These are phyloP conservation scores for Xylaria sp. DNA, from an alignment of 2,329 filamentous ascomycete genomes.

Conservation along the genomic window DNA sequence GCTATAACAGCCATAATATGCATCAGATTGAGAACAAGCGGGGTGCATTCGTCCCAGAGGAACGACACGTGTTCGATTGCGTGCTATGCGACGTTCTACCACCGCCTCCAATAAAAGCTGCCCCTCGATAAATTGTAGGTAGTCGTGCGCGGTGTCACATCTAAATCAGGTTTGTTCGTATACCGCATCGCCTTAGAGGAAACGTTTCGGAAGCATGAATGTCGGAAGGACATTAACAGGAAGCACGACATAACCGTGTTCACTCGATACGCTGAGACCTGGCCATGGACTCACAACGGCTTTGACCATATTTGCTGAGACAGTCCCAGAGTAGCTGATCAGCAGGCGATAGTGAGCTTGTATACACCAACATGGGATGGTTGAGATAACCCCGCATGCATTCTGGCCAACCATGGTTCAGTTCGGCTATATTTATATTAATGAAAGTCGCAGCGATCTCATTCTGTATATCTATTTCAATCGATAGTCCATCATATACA, in stretches of 20 bases:
- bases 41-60: not conserved
- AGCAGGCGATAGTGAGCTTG: not conserved
- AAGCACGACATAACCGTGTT: not conserved
- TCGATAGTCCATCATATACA: not conserved
- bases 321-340: not conserved
- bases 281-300: not conserved
- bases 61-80: constrained; percentile 26
- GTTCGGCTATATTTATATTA: constrained; percentile 17
- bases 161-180: not conserved
- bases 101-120: not conserved
- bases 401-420: not conserved
- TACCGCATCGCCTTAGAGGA: too few species aligned
- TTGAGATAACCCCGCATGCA: constrained; percentile 20
- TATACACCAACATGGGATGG: not conserved
- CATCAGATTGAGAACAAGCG: constrained; percentile 5
- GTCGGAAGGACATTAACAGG: not conserved
- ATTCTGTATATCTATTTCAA: not conserved
- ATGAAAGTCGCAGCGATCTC: not conserved
- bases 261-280: not conserved
- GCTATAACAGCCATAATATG: not conserved
- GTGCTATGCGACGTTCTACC: constrained; percentile 12
- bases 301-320: too few species aligned
- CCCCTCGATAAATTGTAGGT: not conserved
- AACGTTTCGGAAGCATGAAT: too few species aligned
- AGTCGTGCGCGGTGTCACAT: not conserved